Conservation (phyloP, 2,329 filamentous ascomycete genomes). For the Neoascochyta sp. region DNA sequence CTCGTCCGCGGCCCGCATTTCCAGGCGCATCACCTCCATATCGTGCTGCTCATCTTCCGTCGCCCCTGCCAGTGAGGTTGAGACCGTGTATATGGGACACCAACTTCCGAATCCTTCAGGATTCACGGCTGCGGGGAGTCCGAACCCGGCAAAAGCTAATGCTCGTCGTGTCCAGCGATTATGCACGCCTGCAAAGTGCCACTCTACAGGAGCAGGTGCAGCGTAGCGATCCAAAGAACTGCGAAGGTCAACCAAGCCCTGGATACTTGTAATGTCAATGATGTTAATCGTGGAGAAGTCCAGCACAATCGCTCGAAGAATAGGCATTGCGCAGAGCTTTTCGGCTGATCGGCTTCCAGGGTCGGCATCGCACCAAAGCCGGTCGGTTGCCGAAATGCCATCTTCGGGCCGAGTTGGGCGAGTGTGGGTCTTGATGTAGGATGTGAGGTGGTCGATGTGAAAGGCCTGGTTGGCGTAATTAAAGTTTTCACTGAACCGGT, state of each 20-base stretch:
- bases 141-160: constrained; percentile 54
- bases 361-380: constrained; percentile 54
- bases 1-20: constrained; percentile 6
- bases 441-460: constrained; percentile 72
- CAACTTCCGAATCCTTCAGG: constrained; percentile 11
- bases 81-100: constrained; percentile 24
- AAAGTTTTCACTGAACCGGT: constrained; percentile 87
- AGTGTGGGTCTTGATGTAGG: constrained; percentile 57
- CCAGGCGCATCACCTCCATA: constrained; percentile 2
- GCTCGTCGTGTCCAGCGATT: constrained; percentile 58
- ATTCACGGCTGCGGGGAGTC: constrained; percentile 34
- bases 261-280: constrained; percentile 55
- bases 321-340: constrained; percentile 36
- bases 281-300: constrained; percentile 56
- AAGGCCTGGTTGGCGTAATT: constrained; percentile 89
- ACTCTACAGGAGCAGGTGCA: constrained; percentile 35
- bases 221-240: constrained; percentile 54
- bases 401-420: constrained; percentile 18
- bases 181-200: constrained; percentile 50
- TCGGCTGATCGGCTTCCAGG: constrained; percentile 25
- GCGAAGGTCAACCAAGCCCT: constrained; percentile 54
- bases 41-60: constrained; percentile 15
- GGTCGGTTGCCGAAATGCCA: constrained; percentile 34
- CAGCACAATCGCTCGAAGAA: constrained; percentile 53
- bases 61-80: constrained; percentile 10